phyloP scores from a whole-genome alignment of 202 grass and related monocot genomes.

The Panicum virgatum region DNA sequence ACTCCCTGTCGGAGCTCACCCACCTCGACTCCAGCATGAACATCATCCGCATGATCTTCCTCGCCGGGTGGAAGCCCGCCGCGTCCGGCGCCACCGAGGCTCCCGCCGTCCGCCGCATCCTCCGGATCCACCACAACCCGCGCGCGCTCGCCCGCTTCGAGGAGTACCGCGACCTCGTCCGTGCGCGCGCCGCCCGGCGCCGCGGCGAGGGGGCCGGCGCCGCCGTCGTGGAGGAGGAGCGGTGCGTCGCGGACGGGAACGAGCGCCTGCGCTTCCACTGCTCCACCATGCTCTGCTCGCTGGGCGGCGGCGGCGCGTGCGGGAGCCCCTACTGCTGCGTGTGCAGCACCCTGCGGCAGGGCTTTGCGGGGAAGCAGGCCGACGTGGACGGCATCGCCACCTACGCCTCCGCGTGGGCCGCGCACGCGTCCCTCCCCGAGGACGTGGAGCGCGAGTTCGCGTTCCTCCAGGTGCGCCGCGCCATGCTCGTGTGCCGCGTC shows the following conservation, averaged over 20 bases:
- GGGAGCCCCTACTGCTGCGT: constrained; percentile 82
- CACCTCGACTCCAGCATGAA: constrained; percentile 66
- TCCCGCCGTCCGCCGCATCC: constrained; percentile 49
- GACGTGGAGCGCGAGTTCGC: constrained; percentile 89
- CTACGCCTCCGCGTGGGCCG: constrained; percentile 58
- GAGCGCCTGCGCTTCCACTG: constrained; percentile 93
- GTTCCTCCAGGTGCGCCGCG: constrained; percentile 74
- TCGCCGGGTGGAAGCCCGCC: constrained; percentile 55
- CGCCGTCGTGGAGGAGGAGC: constrained; percentile 51
- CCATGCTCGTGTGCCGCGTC: constrained; percentile 87
- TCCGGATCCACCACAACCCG: constrained; percentile 80
- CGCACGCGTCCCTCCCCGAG: constrained; percentile 62
- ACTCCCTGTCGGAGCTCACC: constrained; percentile 74
- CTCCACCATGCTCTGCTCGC: constrained; percentile 71
- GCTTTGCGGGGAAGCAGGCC: constrained; percentile 80
- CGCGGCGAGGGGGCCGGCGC: neutral
- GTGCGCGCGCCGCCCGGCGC: constrained; percentile 50
- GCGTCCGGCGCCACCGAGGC: neutral
- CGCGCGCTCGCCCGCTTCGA: constrained; percentile 66
- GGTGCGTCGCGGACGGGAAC: constrained; percentile 89
- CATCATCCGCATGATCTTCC: constrained; percentile 92
- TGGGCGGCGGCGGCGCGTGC: constrained; percentile 55
- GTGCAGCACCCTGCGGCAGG: constrained; percentile 74
- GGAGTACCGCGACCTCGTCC: constrained; percentile 85
- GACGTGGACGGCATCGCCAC: constrained; percentile 82